Percentiles rank a stretch among this genome's conserved stretches.
Conservation (phyloP, 441 rosid genomes). For the Gossypium schwendimanii region DNA sequence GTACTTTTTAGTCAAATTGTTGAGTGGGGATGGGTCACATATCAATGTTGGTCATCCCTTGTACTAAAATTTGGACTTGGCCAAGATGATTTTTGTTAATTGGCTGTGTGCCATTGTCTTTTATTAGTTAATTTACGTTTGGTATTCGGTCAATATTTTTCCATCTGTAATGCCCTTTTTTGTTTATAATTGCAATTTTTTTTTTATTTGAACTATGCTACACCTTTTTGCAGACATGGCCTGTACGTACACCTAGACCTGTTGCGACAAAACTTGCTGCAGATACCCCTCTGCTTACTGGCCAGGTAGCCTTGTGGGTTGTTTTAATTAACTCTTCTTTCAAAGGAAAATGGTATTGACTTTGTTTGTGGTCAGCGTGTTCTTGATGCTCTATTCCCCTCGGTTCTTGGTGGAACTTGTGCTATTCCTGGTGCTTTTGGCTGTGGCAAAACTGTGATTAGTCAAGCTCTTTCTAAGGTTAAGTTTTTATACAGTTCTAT, state of each 20-base stretch:
- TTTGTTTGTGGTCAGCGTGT: constrained; percentile 63
- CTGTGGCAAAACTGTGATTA: constrained; percentile 99
- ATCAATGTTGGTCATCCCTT: not conserved
- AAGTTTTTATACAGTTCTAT: constrained; percentile 13
- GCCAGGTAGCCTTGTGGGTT: constrained; percentile 54
- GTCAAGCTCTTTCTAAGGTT: constrained; percentile 99
- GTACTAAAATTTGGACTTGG: not conserved
- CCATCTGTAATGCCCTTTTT: not conserved
- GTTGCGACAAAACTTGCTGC: constrained; percentile 99
- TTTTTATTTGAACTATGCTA: constrained; percentile 15
- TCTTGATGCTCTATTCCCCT: constrained; percentile 99
- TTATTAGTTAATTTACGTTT: not conserved
- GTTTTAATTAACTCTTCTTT: not conserved
- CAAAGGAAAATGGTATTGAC: constrained; percentile 16
- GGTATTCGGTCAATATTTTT: not conserved
- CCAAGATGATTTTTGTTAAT: not conserved
- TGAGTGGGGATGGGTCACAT: not conserved
- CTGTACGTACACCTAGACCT: constrained; percentile 99
- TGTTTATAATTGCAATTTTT: constrained; percentile 6
- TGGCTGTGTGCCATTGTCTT: not conserved
- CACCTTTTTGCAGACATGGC: constrained; percentile 68
- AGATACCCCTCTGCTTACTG: constrained; percentile 96
- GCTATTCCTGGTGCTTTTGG: constrained; percentile 99
- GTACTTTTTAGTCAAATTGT: not conserved
- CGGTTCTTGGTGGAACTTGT: constrained; percentile 99